phyloP scores from a whole-genome alignment of 495 filamentous ascomycete genomes.

The Pyronema omphalodes region DNA sequence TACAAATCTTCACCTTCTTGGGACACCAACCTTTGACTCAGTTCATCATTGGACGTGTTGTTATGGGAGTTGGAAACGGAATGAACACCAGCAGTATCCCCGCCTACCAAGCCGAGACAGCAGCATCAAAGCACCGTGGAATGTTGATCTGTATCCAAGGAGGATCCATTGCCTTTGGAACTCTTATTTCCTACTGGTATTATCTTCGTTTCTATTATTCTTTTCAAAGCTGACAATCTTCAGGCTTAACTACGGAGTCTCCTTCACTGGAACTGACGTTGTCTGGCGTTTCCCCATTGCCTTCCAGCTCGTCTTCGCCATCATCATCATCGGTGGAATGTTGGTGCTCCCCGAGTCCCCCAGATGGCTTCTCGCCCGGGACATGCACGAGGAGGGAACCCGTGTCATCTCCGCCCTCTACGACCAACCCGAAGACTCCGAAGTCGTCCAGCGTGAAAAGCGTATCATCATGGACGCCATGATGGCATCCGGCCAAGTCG shows the following conservation, averaged over 20 bases:
- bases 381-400: slow-evolving; percentile 48
- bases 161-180: slow-evolving; percentile 27
- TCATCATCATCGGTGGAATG: slow-evolving; percentile 26
- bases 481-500: slow-evolving; percentile 38
- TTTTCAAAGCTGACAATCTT: too few relatives aligned
- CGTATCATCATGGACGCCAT: slow-evolving; percentile 48
- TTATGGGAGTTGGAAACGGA: slow-evolving; percentile 36
- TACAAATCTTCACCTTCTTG: slow-evolving; percentile 28
- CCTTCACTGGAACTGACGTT: slow-evolving; percentile 26
- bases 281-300: slow-evolving; percentile 31
- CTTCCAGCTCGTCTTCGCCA: slow-evolving; percentile 29
- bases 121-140: slow-evolving; percentile 29
- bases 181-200: slow-evolving; percentile 30
- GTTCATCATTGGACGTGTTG: slow-evolving; percentile 32
- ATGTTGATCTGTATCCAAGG: slow-evolving; percentile 30
- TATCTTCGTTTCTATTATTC: slow-evolving; percentile 21
- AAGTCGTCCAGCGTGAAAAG: slow-evolving; percentile 35
- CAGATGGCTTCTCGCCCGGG: slow-evolving; percentile 41
- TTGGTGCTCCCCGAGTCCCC: slow-evolving; percentile 30
- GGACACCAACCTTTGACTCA: slow-evolving; percentile 22
- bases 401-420: slow-evolving; percentile 53
- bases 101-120: slow-evolving; percentile 34
- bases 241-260: slow-evolving; percentile 13
- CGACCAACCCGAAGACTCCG: slow-evolving; percentile 39
- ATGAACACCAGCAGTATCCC: slow-evolving; percentile 33